Base-by-base conservation (phyloP, 2,329 filamentous ascomycete genomes). In the Zymoseptoria brevis region DNA sequence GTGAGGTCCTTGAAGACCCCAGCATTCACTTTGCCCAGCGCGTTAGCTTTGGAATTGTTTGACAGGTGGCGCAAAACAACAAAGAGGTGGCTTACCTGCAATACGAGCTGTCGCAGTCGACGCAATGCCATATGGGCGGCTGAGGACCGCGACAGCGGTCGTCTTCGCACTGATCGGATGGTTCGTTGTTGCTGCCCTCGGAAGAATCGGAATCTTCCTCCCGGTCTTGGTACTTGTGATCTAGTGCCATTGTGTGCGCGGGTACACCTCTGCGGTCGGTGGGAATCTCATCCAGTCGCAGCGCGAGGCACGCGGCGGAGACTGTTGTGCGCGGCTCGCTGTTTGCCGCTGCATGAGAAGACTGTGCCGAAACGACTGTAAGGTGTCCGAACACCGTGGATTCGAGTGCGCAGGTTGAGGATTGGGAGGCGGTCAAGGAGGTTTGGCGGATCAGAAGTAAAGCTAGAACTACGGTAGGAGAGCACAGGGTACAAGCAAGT, bases 91-190 rank as follows among this genome's bases (percentile, higher is more conserved):
- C 67, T 24, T 60, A 70, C 68, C 65, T 69, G 66, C 69, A 71
- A 60, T 71, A 71, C 19, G 68, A 70, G 55, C 65, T 71, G 62
- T 71, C 68, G 60, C 69, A 71, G 54, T 71, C 69, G 8, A 71
- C 69, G 57, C 69, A 71, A 58, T 71, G 69, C 67, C 67, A 71
- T 16, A 71, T 60, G 1, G 66, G 68, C 48, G 51, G 59, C 54
- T 61, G 59, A 4, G 68, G 64, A 2, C 68, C 68, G 29, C 57
- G 52, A 54, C 69, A 71, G 13, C 69, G 67, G 55, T 71, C 69
- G 55, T 71, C 68, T 57, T 71, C 69, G 58, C 69, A 71, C 19
- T 66, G 57, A 58, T 67, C 67, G 2, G 67, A 66, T 3, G 65
- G 62, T 16, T 64, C 62, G 29, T 67, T 63, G 8, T 63, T 58